Evolutionary conservation across 1,139 yeast species (phyloP).

Genomic region (Pichia cactophila): DNA sequence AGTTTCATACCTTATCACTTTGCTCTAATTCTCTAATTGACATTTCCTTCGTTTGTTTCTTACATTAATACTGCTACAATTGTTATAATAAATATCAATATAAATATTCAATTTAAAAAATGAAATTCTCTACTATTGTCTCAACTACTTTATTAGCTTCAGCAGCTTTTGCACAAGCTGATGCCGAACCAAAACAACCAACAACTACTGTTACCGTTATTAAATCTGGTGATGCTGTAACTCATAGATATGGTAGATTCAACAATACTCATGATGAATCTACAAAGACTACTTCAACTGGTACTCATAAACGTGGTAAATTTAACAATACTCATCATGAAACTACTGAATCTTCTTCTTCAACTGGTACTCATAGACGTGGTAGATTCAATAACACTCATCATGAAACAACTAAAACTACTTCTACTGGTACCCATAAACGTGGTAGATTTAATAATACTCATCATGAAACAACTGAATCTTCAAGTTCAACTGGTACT

Average conservation of each 20-base stretch:
- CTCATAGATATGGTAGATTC: slow-evolving; percentile 21
- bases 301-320: slow-evolving; percentile 41
- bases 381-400: slow-evolving; percentile 22
- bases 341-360: slow-evolving; percentile 25
- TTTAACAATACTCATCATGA: slow-evolving; percentile 39
- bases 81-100: neutral
- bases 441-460: slow-evolving; percentile 46
- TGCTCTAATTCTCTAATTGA: neutral
- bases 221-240: slow-evolving; percentile 26
- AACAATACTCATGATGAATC: slow-evolving; percentile 19
- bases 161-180: slow-evolving; percentile 26
- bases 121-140: slow-evolving; percentile 32
- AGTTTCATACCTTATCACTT: no score
- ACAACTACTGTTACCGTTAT: slow-evolving; percentile 23
- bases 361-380: slow-evolving; percentile 21
- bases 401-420: slow-evolving; percentile 8
- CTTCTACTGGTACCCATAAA: slow-evolving; percentile 36
- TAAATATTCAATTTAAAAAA: neutral
- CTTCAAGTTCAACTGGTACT: slow-evolving; percentile 25
- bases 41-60: neutral
- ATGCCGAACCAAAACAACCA: slow-evolving; percentile 18
- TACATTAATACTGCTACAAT: neutral
- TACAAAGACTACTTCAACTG: slow-evolving; percentile 23
- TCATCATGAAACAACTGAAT: slow-evolving; percentile 24
- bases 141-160: slow-evolving; percentile 20